Base-by-base conservation (phyloP, 495 filamentous ascomycete species). In the Penicillium dipodomyicola region DNA sequence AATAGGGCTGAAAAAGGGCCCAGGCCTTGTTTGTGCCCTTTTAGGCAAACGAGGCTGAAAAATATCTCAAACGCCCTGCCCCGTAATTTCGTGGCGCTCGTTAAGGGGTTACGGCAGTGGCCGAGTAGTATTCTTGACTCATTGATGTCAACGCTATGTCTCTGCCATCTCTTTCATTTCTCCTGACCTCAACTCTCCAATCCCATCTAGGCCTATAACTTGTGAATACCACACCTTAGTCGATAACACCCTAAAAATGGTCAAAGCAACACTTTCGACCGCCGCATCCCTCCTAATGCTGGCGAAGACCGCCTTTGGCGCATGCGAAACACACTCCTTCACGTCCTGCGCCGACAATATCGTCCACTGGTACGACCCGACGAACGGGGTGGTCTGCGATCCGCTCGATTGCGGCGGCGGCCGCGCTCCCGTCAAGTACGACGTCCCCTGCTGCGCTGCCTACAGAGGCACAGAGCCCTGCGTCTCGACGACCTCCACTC, bases 401-500 rank as follows among this genome's bases (percentile, higher is more conserved):
- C 60, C 74, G 17, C 73, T 82, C 52, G 80, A 84, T 73, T 85
- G 83, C 61, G 83, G 83, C 37, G 83, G 83, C 54, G 82, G 80
- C 19, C 73, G 76, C 29, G 82, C 82, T n/a, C 79, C 83, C 0
- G 69, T 74, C 1, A 84, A 79, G 65, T 78, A 75, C 10, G 76
- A 75, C 17, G 80, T 82, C 30, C 81, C 82, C 4, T 80, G 83
- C 17, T 86, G 83, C 59, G 63, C 73, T 5, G 61, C 46, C n/a
- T 86, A 86, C 65, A 64, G 54, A 1, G 83, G 82, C 44, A 83
- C 80, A n/a, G 74, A 70, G 40, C 40, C 50, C 32, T 40, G 50
- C 20, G 25, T 48, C 27, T 12, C 4, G 3, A 77, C 75, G 17
- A 75, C 76, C 56, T 65, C 65, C 33, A 75, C 79, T 3, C 67